A percentile compares a stretch with the other conserved stretches of the same genome.
phyloP scores from a whole-genome alignment of 306 rosid species.

The Elaeagnus macrophylla region DNA sequence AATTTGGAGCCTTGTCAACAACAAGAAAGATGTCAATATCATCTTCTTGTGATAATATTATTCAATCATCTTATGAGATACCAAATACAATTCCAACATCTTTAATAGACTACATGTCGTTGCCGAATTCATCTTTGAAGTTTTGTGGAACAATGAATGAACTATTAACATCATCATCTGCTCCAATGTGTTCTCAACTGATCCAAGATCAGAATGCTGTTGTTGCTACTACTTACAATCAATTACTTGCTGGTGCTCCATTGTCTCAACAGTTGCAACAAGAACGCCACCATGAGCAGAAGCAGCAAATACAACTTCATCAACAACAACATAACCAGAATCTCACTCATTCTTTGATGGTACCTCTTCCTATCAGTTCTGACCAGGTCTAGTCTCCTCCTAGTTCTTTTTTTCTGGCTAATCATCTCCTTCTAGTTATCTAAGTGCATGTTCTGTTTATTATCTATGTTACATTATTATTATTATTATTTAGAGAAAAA shows the following conservation, averaged over 20 bases:
- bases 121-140: constrained; percentile 35
- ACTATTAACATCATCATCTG: constrained; percentile 16
- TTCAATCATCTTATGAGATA: constrained; percentile 29
- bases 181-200: constrained; percentile 29
- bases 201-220: constrained; percentile 31
- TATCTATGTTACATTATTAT: too few species aligned
- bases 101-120: constrained; percentile 29
- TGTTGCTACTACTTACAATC: constrained; percentile 29
- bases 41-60: constrained; percentile 21
- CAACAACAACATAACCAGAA: constrained; percentile 19
- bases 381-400: constrained; percentile 40
- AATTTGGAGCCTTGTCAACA: constrained; percentile 15
- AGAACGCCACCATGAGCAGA: constrained; percentile 42
- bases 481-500: too few species aligned
- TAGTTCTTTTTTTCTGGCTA: neutral
- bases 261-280: constrained; percentile 53
- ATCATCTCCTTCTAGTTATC: too few species aligned
- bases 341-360: constrained; percentile 31
- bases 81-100: constrained; percentile 23
- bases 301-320: constrained; percentile 4
- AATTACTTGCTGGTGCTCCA: constrained; percentile 25
- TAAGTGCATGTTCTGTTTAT: too few species aligned
- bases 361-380: constrained; percentile 39
- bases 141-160: constrained; percentile 41
- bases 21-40: constrained; percentile 20